A percentile compares a stretch with the other conserved stretches of the same genome.
These are phyloP conservation scores for Tolypocladium tundrense DNA, from an alignment of 2,329 filamentous ascomycete species.

Conservation along the genomic window DNA sequence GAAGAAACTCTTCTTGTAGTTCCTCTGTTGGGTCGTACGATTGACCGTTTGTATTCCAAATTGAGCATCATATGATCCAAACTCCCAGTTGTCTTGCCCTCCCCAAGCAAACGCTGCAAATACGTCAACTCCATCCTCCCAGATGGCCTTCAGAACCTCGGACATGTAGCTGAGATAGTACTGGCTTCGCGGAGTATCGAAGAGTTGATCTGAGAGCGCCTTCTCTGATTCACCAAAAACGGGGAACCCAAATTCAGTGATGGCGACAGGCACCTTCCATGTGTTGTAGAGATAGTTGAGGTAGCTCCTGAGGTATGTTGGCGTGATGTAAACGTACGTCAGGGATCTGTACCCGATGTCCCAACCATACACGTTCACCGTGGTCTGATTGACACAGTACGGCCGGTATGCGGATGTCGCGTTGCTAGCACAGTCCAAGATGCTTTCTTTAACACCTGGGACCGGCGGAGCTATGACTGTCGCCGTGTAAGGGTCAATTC, in stretches of 20 bases:
- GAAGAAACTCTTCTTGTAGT: slow-evolving; percentile 49
- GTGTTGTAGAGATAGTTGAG: slow-evolving; percentile 50
- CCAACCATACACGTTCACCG: slow-evolving; percentile 40
- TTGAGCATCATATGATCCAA: slow-evolving; percentile 31
- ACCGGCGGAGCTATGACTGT: slow-evolving; percentile 39
- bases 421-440: slow-evolving; percentile 37
- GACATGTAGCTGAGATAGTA: slow-evolving; percentile 46
- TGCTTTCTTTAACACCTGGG: slow-evolving; percentile 22
- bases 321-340: slow-evolving; percentile 48
- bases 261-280: slow-evolving; percentile 35
- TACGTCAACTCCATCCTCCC: slow-evolving; percentile 44
- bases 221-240: slow-evolving; percentile 35
- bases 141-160: slow-evolving; percentile 44
- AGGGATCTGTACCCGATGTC: slow-evolving; percentile 46
- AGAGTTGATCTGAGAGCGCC: slow-evolving; percentile 37
- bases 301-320: slow-evolving; percentile 44
- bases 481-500: slow-evolving; percentile 48
- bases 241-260: slow-evolving; percentile 49
- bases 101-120: slow-evolving; percentile 33
- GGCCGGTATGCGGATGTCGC: slow-evolving; percentile 33
- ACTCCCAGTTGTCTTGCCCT: slow-evolving; percentile 33
- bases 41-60: slow-evolving; percentile 50
- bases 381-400: slow-evolving; percentile 40
- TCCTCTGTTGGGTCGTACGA: slow-evolving; percentile 36
- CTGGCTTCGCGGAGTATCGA: slow-evolving; percentile 39